Conservation (phyloP, 2,329 filamentous ascomycete genomes). For the Venturia carpophila region DNA sequence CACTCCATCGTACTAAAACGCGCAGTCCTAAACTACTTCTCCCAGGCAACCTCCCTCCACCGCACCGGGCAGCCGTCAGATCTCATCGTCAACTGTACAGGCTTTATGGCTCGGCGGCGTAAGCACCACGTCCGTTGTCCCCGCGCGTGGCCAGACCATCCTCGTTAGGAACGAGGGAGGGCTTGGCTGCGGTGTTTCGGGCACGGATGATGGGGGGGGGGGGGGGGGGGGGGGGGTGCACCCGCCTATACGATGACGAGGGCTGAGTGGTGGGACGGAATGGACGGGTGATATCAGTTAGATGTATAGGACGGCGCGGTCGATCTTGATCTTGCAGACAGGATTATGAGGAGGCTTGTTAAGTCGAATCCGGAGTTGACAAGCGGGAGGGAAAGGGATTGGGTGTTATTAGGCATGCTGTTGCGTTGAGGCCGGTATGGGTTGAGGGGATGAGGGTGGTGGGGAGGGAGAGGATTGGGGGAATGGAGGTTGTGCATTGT, state of each 20-base stretch:
- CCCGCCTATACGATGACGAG: no score
- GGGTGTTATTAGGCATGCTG: constrained; percentile 67
- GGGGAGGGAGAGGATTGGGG: constrained; percentile 61
- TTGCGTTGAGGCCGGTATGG: constrained; percentile 69
- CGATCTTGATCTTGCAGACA: constrained; percentile 67
- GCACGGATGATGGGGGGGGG: no score
- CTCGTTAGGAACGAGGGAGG: constrained; percentile 75
- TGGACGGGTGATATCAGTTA: constrained; percentile 76
- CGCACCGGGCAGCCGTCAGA: constrained; percentile 50
- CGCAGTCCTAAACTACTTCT: constrained; percentile 53
- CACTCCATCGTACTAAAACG: constrained; percentile 54
- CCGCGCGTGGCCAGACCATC: constrained; percentile 74
- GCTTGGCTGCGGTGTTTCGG: no score
- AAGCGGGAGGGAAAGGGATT: constrained; percentile 63
- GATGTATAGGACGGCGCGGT: constrained; percentile 70
- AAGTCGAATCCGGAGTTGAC: constrained; percentile 58
- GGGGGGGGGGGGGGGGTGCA: no score
- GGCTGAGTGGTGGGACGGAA: no score
- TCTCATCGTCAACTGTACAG: constrained; percentile 78
- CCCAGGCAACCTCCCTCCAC: constrained; percentile 57
- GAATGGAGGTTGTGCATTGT: constrained; percentile 64
- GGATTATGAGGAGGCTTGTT: constrained; percentile 76
- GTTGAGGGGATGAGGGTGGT: constrained; percentile 66
- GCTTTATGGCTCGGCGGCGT: constrained; percentile 70
- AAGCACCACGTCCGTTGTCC: constrained; percentile 60